phyloP scores from a whole-genome alignment of 148 eudicot genomes.

The Camellia lanceoleosa region DNA sequence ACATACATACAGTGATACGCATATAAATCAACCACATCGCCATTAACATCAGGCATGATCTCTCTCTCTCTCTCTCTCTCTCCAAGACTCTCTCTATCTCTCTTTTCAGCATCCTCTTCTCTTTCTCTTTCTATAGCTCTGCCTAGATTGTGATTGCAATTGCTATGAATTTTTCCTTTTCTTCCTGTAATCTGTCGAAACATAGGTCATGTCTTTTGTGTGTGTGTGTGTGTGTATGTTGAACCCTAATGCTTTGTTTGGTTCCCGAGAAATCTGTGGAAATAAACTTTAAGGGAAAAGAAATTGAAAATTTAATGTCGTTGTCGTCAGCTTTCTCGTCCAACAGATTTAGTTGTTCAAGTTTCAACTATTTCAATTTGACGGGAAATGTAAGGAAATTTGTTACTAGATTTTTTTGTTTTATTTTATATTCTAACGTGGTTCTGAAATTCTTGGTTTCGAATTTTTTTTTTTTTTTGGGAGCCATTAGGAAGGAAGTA shows the following conservation, averaged over 20 bases:
- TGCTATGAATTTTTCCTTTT: background rate
- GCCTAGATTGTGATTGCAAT: background rate
- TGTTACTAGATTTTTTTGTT: background rate
- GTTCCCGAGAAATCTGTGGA: background rate
- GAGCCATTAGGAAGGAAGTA: background rate
- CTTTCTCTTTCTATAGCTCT: background rate
- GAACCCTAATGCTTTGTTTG: conserved; percentile 16
- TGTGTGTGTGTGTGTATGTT: background rate
- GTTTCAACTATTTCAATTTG: background rate
- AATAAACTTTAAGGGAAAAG: background rate
- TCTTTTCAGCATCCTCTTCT: background rate
- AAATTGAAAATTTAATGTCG: too few relatives aligned
- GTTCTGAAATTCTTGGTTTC: too few relatives aligned
- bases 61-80: background rate
- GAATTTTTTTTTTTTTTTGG: background rate
- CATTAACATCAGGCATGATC: conserved; percentile 11
- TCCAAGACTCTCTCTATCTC: background rate
- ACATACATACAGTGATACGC: too few relatives aligned
- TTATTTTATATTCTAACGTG: background rate
- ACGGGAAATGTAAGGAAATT: background rate
- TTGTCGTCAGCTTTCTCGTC: background rate
- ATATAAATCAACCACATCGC: background rate
- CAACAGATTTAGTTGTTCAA: background rate
- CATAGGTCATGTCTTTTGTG: background rate
- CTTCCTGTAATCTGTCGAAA: background rate